A percentile compares a stretch with the other conserved stretches of the same genome.
These are phyloP conservation scores for Apiotrichum montevideense DNA, from an alignment of 1,284 basidiomycete genomes.

Conservation along the genomic window DNA sequence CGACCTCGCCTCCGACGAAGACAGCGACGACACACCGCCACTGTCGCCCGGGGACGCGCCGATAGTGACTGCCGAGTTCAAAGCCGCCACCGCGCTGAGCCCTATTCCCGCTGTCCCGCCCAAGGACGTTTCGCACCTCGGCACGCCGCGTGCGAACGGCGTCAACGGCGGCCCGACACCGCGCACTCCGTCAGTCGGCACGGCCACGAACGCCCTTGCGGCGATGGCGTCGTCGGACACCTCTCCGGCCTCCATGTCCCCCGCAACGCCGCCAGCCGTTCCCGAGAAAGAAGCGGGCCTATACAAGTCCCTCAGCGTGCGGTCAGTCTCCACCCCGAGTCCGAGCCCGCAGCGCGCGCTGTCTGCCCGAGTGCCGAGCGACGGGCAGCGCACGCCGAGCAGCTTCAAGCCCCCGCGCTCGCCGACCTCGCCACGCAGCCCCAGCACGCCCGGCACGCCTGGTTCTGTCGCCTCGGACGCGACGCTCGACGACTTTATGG, in stretches of 20 bases:
- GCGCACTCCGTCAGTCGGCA: neutral
- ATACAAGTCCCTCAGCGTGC: neutral
- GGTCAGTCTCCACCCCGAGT: no score
- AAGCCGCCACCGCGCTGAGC: neutral
- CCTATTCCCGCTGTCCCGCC: neutral
- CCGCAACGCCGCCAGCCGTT: neutral
- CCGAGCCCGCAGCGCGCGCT: neutral
- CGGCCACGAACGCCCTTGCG: neutral
- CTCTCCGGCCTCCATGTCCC: neutral
- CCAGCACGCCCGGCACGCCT: constrained; percentile 19
- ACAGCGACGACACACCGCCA: neutral
- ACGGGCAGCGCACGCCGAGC: neutral
- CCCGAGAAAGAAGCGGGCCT: neutral
- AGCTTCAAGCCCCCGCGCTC: neutral
- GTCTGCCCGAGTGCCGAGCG: no score
- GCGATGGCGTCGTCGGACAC: neutral
- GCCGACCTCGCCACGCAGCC: neutral
- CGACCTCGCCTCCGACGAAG: neutral
- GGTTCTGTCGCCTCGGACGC: constrained; percentile 8
- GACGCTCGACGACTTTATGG: constrained; percentile 10
- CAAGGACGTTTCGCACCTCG: neutral
- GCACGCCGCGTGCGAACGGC: no score
- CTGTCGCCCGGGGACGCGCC: neutral
- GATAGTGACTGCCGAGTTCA: neutral
- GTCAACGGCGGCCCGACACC: neutral